A percentile compares a stretch with the other conserved stretches of the same genome.
These are phyloP conservation scores for Sequoiadendron giganteum DNA, from an alignment of 75 land plant species.

Conservation along the genomic window DNA sequence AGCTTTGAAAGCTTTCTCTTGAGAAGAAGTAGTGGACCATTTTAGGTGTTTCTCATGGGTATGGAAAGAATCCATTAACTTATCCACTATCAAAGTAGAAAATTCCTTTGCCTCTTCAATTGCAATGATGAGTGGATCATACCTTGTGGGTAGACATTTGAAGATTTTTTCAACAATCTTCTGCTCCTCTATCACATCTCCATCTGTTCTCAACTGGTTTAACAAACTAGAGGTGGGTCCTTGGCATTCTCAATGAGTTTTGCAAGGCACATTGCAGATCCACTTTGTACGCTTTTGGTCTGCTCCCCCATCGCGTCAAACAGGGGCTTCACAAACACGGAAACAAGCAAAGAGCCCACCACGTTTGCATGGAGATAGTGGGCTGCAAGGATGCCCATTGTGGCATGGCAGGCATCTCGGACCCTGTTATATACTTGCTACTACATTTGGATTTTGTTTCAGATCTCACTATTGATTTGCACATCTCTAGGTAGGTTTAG, in stretches of 20 bases:
- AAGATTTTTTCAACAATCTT: too few relatives aligned
- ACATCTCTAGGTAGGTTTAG: not conserved
- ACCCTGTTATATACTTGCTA: slow-evolving; percentile 18
- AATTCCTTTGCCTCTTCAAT: too few relatives aligned
- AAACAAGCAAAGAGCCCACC: slow-evolving; percentile 23
- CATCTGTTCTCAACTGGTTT: too few relatives aligned
- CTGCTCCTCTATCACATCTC: too few relatives aligned
- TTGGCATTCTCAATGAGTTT: slow-evolving; percentile 52
- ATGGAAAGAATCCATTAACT: too few relatives aligned
- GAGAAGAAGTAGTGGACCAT: too few relatives aligned
- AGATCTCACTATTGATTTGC: not conserved
- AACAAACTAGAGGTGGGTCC: slow-evolving; percentile 42
- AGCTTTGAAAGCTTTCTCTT: too few relatives aligned
- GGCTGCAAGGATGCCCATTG: slow-evolving; percentile 46
- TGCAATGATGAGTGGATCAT: too few relatives aligned
- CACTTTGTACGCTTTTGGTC: slow-evolving; percentile 70
- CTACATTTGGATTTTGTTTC: not conserved
- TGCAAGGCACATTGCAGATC: slow-evolving; percentile 76
- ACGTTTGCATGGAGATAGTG: slow-evolving; percentile 42
- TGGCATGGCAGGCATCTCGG: slow-evolving; percentile 68
- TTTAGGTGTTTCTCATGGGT: too few relatives aligned
- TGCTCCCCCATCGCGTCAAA: slow-evolving; percentile 80
- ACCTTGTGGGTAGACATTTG: too few relatives aligned
- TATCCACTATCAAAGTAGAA: too few relatives aligned
- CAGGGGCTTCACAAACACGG: slow-evolving; percentile 71